These are phyloP conservation scores for Phytophthora constricta DNA, from an alignment of 352 stramenopile species.

Conservation along the genomic window DNA sequence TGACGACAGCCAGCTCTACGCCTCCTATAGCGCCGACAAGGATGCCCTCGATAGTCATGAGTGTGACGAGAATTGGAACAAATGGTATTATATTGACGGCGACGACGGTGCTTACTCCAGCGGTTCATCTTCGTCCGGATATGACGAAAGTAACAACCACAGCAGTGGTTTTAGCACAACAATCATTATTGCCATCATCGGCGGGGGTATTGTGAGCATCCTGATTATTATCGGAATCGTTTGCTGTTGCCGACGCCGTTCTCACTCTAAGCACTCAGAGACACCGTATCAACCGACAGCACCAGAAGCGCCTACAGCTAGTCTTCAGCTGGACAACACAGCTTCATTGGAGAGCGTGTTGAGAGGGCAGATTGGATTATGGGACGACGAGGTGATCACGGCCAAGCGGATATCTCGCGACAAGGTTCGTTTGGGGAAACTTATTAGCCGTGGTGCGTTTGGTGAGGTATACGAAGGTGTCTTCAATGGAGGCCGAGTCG, in stretches of 20 bases:
- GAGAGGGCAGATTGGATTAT: constrained; percentile 26
- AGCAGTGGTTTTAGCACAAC: constrained; percentile 11
- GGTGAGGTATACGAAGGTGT: constrained; percentile 48
- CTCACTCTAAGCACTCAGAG: constrained; percentile 16
- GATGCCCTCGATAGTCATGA: constrained; percentile 12
- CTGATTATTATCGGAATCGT: constrained; percentile 6
- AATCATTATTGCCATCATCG: constrained; percentile 15
- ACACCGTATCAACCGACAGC: constrained; percentile 19
- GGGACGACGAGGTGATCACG: constrained; percentile 49
- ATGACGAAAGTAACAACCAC: background rate
- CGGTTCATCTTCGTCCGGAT: background rate
- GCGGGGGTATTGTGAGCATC: constrained; percentile 10
- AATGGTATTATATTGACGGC: constrained; percentile 33
- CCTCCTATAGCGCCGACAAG: constrained; percentile 19
- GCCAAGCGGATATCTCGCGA: constrained; percentile 44
- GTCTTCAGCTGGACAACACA: constrained; percentile 25
- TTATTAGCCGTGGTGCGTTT: constrained; percentile 48
- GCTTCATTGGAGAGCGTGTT: constrained; percentile 22
- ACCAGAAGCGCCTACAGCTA: constrained; percentile 20
- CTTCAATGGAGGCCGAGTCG: constrained; percentile 41
- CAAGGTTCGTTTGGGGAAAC: constrained; percentile 29
- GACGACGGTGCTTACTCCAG: constrained; percentile 2
- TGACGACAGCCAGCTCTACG: background rate
- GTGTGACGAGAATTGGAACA: constrained; percentile 20
- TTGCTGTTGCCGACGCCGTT: constrained; percentile 24